Evolutionary conservation across 23 red algal genomes (phyloP).

Genomic region (Chondrus crispus): DNA sequence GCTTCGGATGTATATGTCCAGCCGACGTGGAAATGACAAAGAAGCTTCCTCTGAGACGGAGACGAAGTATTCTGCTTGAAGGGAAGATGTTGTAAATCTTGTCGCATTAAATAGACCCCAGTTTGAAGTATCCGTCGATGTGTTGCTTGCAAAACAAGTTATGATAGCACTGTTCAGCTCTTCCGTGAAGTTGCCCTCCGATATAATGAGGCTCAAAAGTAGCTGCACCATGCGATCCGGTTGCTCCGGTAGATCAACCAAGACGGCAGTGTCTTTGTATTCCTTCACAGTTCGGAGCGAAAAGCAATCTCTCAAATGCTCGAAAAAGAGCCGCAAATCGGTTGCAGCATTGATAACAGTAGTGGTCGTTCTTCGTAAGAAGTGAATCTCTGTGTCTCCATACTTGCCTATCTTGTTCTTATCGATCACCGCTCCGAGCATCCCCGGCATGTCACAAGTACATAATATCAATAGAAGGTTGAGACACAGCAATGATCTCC

Average conservation of each 20-base stretch:
- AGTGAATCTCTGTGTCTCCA: no score
- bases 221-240: constrained; percentile 29
- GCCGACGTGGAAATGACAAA: neutral
- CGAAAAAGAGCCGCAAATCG: no score
- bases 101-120: neutral
- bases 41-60: constrained; percentile 19
- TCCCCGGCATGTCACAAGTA: no score
- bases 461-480: no score
- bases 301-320: no score
- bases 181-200: neutral
- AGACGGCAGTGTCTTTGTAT: neutral
- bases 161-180: constrained; percentile 4
- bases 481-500: no score
- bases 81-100: constrained; percentile 24
- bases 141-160: constrained; percentile 9
- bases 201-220: constrained; percentile 38
- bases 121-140: neutral
- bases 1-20: constrained; percentile 15
- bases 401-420: no score
- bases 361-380: no score
- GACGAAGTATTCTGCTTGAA: constrained; percentile 37
- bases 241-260: neutral
- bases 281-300: neutral
- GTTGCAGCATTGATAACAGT: no score
- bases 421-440: no score